Percentiles rank a stretch among this genome's conserved stretches.
phyloP scores from a whole-genome alignment of 2,329 filamentous ascomycete species.

The Xylariaceae sp. region DNA sequence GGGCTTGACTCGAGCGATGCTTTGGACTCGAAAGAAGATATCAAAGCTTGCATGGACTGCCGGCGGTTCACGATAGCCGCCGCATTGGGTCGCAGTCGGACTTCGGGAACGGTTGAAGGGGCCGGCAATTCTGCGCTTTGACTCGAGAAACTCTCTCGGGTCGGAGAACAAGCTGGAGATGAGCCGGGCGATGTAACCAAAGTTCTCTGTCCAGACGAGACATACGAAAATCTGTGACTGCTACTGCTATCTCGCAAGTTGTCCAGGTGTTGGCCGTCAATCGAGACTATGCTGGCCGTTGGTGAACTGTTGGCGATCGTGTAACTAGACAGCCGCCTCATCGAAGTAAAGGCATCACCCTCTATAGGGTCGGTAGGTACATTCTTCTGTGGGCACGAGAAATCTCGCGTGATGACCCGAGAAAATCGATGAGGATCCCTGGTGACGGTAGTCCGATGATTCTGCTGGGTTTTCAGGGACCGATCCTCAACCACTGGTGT shows the following conservation, averaged over 20 bases:
- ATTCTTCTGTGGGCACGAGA: slow-evolving; percentile 33
- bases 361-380: slow-evolving; percentile 23
- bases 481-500: slow-evolving; percentile 44
- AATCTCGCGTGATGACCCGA: slow-evolving; percentile 36
- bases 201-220: slow-evolving; percentile 61
- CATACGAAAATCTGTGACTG: slow-evolving; percentile 55
- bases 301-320: slow-evolving; percentile 55
- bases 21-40: slow-evolving; percentile 41
- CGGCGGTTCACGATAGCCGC: slow-evolving; percentile 50
- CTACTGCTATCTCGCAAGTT: slow-evolving; percentile 50
- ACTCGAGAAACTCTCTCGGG: slow-evolving; percentile 48
- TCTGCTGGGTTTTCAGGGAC: slow-evolving; percentile 36
- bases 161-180: slow-evolving; percentile 57
- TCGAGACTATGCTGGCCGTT: slow-evolving; percentile 55
- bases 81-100: slow-evolving; percentile 50
- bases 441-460: slow-evolving; percentile 46
- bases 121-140: slow-evolving; percentile 32
- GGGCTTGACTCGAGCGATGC: slow-evolving; percentile 26
- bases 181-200: slow-evolving; percentile 57
- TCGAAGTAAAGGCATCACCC: slow-evolving; percentile 28
- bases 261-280: slow-evolving; percentile 58
- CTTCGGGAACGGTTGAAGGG: slow-evolving; percentile 30
- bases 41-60: slow-evolving; percentile 49
- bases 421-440: slow-evolving; percentile 49
- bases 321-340: slow-evolving; percentile 37